Percentiles rank a stretch among this genome's conserved stretches.
These are phyloP conservation scores for Ceratocystiopsis brevicomis DNA, from an alignment of 2,329 filamentous ascomycete genomes.

Conservation along the genomic window DNA sequence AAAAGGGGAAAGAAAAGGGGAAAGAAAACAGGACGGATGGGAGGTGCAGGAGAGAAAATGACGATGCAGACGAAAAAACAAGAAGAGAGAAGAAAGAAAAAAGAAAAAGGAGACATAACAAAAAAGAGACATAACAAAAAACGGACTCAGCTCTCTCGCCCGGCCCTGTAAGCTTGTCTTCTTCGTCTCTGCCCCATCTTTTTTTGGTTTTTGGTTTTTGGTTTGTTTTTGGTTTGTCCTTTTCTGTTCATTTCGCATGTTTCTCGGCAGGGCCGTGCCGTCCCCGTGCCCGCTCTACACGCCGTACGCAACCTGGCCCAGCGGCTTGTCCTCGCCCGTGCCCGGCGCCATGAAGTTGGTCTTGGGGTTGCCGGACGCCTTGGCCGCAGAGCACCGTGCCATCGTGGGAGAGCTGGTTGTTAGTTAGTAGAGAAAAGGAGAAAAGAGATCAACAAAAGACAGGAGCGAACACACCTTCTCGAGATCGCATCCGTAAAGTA, in stretches of 20 bases:
- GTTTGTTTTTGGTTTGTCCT: too few relatives aligned
- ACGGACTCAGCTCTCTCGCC: background rate
- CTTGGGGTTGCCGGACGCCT: constrained; percentile 60
- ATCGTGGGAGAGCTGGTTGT: constrained; percentile 76
- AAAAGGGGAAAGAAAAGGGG: constrained; percentile 2
- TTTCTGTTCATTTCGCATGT: constrained; percentile 8
- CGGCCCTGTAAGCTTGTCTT: background rate
- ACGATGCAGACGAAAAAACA: background rate
- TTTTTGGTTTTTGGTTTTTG: constrained; percentile 2
- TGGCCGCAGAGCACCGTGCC: constrained; percentile 89
- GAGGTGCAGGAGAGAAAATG: background rate
- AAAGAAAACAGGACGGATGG: background rate
- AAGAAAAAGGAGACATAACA: background rate
- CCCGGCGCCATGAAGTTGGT: constrained; percentile 66
- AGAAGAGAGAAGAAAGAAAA: constrained; percentile 1
- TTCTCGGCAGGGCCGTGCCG: too few relatives aligned
- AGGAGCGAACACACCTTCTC: constrained; percentile 49
- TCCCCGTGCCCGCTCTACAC: constrained; percentile 18
- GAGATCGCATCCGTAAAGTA: constrained; percentile 97
- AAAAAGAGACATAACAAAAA: constrained; percentile 4
- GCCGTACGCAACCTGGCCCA: constrained; percentile 42
- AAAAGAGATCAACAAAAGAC: constrained; percentile 1
- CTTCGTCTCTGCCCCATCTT: constrained; percentile 1
- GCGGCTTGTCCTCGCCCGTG: constrained; percentile 40
- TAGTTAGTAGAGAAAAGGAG: constrained; percentile 3